phyloP scores from a whole-genome alignment of 2,329 filamentous ascomycete genomes.

The Cordyceps pruinosa region DNA sequence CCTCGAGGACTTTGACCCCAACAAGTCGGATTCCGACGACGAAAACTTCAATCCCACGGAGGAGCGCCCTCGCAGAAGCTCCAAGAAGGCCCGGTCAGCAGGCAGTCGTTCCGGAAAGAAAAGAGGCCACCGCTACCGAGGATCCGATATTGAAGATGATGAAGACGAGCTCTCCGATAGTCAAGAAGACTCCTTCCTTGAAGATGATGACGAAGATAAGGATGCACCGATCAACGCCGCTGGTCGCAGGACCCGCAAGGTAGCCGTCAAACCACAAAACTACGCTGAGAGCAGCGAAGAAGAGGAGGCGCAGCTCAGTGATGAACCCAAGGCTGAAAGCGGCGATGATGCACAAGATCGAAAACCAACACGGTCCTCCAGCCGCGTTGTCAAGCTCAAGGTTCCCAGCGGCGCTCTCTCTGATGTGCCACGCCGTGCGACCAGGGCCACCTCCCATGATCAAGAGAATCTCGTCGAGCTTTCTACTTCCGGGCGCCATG shows the following conservation, averaged over 20 bases:
- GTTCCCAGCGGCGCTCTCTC: conserved; percentile 25
- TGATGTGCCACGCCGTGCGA: conserved; percentile 37
- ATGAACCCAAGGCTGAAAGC: conserved; percentile 23
- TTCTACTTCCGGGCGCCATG: conserved; percentile 54
- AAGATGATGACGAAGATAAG: conserved; percentile 37
- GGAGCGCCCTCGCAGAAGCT: conserved; percentile 34
- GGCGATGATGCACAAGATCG: conserved; percentile 22
- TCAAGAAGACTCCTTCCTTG: conserved; percentile 42
- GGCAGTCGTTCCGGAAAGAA: conserved; percentile 27
- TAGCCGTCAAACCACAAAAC: conserved; percentile 37
- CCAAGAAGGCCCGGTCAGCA: conserved; percentile 36
- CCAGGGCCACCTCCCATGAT: conserved; percentile 49
- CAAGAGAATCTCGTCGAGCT: conserved; percentile 50
- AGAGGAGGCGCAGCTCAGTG: conserved; percentile 26
- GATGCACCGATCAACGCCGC: conserved; percentile 38
- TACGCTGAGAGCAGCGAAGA: conserved; percentile 42
- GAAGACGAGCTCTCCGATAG: conserved; percentile 50
- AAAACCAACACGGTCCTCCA: conserved; percentile 19
- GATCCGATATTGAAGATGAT: conserved; percentile 57
- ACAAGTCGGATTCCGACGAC: conserved; percentile 59
- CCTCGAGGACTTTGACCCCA: conserved; percentile 56
- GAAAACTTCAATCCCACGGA: conserved; percentile 56
- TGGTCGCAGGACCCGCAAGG: conserved; percentile 43
- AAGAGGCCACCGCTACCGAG: conserved; percentile 41
- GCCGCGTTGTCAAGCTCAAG: conserved; percentile 41